These are phyloP conservation scores for Metschnikowia shivogae DNA, from an alignment of 805 yeast genomes.

Conservation along the genomic window DNA sequence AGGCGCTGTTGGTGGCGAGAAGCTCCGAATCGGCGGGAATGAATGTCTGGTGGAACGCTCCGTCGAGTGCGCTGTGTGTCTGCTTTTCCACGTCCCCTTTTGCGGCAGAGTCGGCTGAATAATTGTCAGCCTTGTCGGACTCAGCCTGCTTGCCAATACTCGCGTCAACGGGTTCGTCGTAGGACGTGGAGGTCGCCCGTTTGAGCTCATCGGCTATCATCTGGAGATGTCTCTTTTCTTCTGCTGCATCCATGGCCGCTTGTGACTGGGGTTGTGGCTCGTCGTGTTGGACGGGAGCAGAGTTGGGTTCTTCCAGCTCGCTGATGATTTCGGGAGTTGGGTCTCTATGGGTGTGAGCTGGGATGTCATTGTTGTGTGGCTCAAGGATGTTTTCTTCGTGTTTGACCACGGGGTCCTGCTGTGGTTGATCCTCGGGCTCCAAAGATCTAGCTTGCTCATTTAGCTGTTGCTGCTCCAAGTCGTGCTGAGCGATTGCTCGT, in stretches of 20 bases:
- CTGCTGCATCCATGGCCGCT: conserved; percentile 7
- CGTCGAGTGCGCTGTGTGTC: not conserved
- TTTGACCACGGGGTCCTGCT: not conserved
- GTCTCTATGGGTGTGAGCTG: not conserved
- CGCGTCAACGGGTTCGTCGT: not conserved
- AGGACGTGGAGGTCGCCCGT: conserved; percentile 24
- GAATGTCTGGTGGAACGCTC: conserved; percentile 2
- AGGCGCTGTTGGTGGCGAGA: conserved; percentile 36
- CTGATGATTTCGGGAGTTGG: not conserved
- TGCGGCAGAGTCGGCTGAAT: not conserved
- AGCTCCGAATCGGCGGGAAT: conserved; percentile 43
- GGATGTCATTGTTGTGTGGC: not conserved
- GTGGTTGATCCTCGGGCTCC: not conserved
- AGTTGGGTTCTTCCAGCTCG: too few relatives aligned
- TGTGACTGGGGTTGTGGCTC: not conserved
- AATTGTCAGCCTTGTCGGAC: not conserved
- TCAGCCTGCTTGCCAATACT: too few relatives aligned
- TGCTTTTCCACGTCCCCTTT: not conserved
- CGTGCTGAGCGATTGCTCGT: conserved; percentile 20
- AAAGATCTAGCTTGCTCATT: conserved; percentile 1
- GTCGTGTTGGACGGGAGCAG: not conserved
- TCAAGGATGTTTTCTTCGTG: not conserved
- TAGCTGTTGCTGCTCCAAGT: conserved; percentile 17
- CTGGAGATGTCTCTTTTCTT: conserved; percentile 25
- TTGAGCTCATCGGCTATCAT: conserved; percentile 32